Base-by-base conservation (phyloP, 306 rosid species). In the Geum urbanum region DNA sequence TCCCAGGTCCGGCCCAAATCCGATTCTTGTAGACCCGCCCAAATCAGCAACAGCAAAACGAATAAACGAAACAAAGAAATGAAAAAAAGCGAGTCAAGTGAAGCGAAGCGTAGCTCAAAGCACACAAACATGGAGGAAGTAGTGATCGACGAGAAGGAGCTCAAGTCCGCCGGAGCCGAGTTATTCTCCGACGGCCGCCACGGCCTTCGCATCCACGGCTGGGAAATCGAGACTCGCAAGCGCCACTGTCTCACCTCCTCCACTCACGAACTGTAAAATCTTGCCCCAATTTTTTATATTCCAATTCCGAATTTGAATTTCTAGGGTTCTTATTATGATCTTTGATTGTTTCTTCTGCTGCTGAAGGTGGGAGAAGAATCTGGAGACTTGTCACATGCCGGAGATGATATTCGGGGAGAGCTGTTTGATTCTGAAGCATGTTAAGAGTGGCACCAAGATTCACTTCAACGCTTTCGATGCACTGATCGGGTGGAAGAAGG, bases 341-440 rank as follows among this genome's bases (percentile, higher is more conserved):
- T 24, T 24, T 24, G 27, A 24, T 24, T 24, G 2, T 24, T 24
- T 0, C 27, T 24, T 24, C 27, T 24, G 27, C 27, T 24, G 27
- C 27, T 72, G 66, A 77, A 94, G 99, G 77, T 94, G 97, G 97
- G 99, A 87, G 69, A 79, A 88, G 72, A 91, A 82, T 76, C 99
- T 94, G 54, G 67, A 80, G 53, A 94, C 96, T 3, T 84, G 89
- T 63, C 99, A 94, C 74, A 77, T 94, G 70, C 99, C 99, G 2
- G 97, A 94, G 85, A 94, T 94, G 99, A 87, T 94, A 76, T 94
- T 94, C 41, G 99, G 99, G 74, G 97, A 86, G 48, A 88, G 89
- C 65, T 72, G 78, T 69, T 80, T 94, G 70, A 72, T 76, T 72
- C 89, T 94, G 49, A 91, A 87, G 72, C 97, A 91, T 67, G 50